Evolutionary conservation across 176 grass and related monocot species (phyloP), one percentile per base, ranked within the genome.

Genomic region (Melocanna baccifera): DNA sequence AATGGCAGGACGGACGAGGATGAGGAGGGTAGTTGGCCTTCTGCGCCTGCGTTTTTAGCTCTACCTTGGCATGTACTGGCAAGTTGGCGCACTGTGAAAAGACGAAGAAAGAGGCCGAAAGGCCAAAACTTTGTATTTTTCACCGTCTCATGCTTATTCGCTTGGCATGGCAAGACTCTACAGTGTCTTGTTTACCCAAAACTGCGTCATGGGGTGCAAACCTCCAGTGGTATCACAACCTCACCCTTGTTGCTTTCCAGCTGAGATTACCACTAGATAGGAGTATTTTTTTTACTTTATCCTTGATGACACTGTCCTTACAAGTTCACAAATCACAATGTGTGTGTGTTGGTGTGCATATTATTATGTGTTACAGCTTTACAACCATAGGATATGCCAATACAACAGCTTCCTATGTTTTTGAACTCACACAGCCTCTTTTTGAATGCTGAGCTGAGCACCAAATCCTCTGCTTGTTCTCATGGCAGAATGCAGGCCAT

Each of bases 371-470:
- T 28, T 14, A 6, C 64, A 37, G 47, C 78, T 81, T 81, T 81
- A 23, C 22, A 7, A 5, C 40, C 25, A 47, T 64, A 11, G 20
- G 53, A 25, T 29, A 29, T 63, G 41, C 26, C 59, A 11, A 77
- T 59, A 11, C 55, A 28, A 41, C 4, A 1, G 20, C 39, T 79
- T 65, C 14, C 34, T 57, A 56, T 82, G 52, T 71, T 71, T 82
- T 82, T 82, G 80, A 71, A 69, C 80, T 71, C 67, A 4, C 79
- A 11, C 77, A 45, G 76, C 69, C 2, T 43, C 36, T 25, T 81
- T 81, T 75, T 28, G 78, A 87, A 87, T 39, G 23, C 37, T 55
- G 83, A 66, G 47, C 25, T 22, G 16, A 41, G 28, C 23, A 51
- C 25, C 52, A 73, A 83, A 73, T 25, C 81, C 55, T 2, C 18